Evolutionary conservation across 2,329 filamentous ascomycete genomes (phyloP).

Genomic region (Gremmenia infestans): DNA sequence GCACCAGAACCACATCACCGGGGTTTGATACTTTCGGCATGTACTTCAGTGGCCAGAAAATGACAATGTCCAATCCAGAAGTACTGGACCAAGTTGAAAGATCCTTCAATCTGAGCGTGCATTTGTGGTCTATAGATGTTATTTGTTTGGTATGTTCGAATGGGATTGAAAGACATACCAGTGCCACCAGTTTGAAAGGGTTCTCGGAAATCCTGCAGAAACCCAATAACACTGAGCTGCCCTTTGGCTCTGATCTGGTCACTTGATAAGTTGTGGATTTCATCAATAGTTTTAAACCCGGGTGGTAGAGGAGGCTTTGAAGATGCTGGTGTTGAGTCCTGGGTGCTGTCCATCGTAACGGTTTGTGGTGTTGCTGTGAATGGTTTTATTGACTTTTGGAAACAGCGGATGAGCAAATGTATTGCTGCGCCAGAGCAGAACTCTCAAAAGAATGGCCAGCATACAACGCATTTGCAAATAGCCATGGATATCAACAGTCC

Average conservation of each 20-base stretch:
- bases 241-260: conserved; percentile 25
- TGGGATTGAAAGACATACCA: conserved; percentile 24
- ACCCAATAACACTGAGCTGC: conserved; percentile 59
- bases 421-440: too few species aligned
- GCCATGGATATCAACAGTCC: too few species aligned
- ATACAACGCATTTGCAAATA: too few species aligned
- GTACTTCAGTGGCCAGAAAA: conserved; percentile 51
- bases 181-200: conserved; percentile 50
- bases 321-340: not conserved
- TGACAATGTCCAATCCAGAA: conserved; percentile 44
- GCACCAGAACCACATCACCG: conserved; percentile 62
- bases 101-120: conserved; percentile 57
- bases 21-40: conserved; percentile 43
- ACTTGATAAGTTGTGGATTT: conserved; percentile 41
- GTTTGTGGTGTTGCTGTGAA: not conserved
- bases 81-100: conserved; percentile 39
- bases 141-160: conserved; percentile 4
- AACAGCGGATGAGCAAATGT: too few species aligned
- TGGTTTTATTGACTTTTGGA: too few species aligned
- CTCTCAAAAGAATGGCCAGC: too few species aligned
- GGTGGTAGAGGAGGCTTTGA: conserved; percentile 30
- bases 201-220: conserved; percentile 61
- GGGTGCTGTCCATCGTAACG: conserved; percentile 6
- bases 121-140: conserved; percentile 50
- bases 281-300: conserved; percentile 39